Conservation (phyloP, 2,329 filamentous ascomycete genomes). For the Trichoderma brevicompactum region DNA sequence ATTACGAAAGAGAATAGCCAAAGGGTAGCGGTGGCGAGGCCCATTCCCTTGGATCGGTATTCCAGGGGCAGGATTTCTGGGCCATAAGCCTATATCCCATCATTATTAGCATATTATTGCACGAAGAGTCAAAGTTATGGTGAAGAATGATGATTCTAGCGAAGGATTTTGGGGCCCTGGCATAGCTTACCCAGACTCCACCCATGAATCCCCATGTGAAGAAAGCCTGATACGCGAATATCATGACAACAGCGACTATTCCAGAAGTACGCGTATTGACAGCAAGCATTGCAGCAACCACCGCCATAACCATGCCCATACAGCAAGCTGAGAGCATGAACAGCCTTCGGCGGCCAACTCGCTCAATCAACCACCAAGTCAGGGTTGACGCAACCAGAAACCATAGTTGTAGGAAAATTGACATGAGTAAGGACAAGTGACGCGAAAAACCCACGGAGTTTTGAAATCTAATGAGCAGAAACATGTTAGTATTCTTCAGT, state of each 20-base stretch:
- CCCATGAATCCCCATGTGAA: slow-evolving; percentile 48
- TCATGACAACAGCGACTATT: slow-evolving; percentile 47
- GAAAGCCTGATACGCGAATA: slow-evolving; percentile 47
- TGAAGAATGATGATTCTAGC: neutral
- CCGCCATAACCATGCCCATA: slow-evolving; percentile 48
- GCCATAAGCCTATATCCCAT: slow-evolving; percentile 28
- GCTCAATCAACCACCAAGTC: slow-evolving; percentile 53
- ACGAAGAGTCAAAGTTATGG: too few species aligned
- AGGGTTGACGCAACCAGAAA: slow-evolving; percentile 48
- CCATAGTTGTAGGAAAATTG: slow-evolving; percentile 57
- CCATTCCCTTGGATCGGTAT: slow-evolving; percentile 40
- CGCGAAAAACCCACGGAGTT: slow-evolving; percentile 48
- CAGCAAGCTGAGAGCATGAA: slow-evolving; percentile 48
- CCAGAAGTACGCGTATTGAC: slow-evolving; percentile 41
- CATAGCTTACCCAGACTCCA: slow-evolving; percentile 43
- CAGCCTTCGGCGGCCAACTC: slow-evolving; percentile 50
- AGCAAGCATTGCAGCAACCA: slow-evolving; percentile 47
- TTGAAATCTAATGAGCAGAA: slow-evolving; percentile 40
- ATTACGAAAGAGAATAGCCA: slow-evolving; percentile 44
- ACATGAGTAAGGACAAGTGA: slow-evolving; percentile 54
- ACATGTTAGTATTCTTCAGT: neutral
- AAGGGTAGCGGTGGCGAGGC: slow-evolving; percentile 42
- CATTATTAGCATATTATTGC: neutral
- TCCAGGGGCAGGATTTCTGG: slow-evolving; percentile 42
- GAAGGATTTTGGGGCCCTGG: slow-evolving; percentile 26